Base-by-base conservation (phyloP, 495 filamentous ascomycete species). In the Penicilliopsis zonata region DNA sequence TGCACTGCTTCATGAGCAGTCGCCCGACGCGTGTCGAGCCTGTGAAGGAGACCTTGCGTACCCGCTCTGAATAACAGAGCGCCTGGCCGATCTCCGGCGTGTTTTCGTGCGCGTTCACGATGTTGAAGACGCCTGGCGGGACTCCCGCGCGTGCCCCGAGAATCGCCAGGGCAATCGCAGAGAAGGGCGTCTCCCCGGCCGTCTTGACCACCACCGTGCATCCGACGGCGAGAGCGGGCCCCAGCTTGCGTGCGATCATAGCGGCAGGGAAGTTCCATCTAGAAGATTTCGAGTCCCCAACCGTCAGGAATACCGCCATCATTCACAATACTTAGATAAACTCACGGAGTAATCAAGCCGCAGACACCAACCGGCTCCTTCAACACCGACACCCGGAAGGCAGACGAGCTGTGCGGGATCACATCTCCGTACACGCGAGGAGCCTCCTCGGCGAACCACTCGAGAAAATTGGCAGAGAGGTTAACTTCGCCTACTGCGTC, bases 241-340 rank as follows among this genome's bases (percentile, higher is more conserved):
- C 84, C 30, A 85, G 67, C 49, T 92, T 88, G n/a, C 84, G 61
- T 1, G 82, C 82, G 38, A 84, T 74, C 84, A 88, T 90, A 9
- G 83, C 82, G 25, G n/a, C 6, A n/a, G 21, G 21, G 6, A 23
- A n/a, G 6, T 6, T 23, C 21, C 21, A 6, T 23, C 6, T 23
- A 23, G 6, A 6, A 23, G 21, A 6, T 6, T 23, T n/a, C n/a
- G 6, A n/a, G n/a, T 6, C 21, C 6, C 21, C 6, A n/a, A 23
- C 21, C n/a, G 6, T n/a, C 21, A 6, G 6, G 21, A 6, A 6
- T n/a, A 6, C 21, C 6, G 21, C 21, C 21, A n/a, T 6, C n/a
- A 23, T n/a, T 23, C n/a, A 23, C 10, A 75, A n/a, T n/a, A n/a
- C n/a, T 71, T 2, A 82, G 83, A 47, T 86, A 88, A 49, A 90